Base-by-base conservation (phyloP, 2,329 filamentous ascomycete genomes). In the Neofusicoccum umdonicola region DNA sequence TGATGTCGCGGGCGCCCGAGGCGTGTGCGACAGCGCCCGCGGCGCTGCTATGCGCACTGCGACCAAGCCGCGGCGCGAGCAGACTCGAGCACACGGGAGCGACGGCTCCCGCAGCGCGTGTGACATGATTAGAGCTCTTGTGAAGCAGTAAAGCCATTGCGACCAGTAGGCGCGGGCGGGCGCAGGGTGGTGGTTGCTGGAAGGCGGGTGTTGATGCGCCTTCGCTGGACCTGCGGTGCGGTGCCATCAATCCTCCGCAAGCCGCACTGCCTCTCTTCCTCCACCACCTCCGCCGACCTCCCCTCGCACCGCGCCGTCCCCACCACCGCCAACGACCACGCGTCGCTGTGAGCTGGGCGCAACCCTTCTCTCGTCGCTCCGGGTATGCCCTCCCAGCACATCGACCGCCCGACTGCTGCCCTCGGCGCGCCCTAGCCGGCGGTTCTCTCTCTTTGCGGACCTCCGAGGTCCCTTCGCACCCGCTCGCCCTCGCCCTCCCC, bases 361-460 rank as follows among this genome's bases (percentile, higher is more conserved):
- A 22, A 19, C 37, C 12, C 54, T 60, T 60, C 12, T 17, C 45
- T 47, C 35, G 47, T 34, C 27, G n/a, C 15, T 31, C 27, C 63
- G 45, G 63, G 44, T 61, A 65, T 65, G 63, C 57, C 45, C 47
- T 22, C 31, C 11, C 54, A 48, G 41, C 47, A 61, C 34, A 12
- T 65, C 39, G 12, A 44, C 45, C 54, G 54, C 57, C 31, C 56
- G 45, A 61, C 56, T 52, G 45, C 50, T 42, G 45, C 63, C 37
- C 45, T 65, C 63, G 63, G 54, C 63, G 63, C 63, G 54, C 63
- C 63, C 27, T 65, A 65, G 63, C 63, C 44, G 62, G 62, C 27
- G 54, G 56, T 54, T 39, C 63, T 61, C 45, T 35, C 44, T 48
- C 54, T 61, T 35, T 58, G 52, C 62, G 51, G 62, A 65, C 54